phyloP scores from a whole-genome alignment of 352 stramenopile species.

The Pythium vanterpoolii region DNA sequence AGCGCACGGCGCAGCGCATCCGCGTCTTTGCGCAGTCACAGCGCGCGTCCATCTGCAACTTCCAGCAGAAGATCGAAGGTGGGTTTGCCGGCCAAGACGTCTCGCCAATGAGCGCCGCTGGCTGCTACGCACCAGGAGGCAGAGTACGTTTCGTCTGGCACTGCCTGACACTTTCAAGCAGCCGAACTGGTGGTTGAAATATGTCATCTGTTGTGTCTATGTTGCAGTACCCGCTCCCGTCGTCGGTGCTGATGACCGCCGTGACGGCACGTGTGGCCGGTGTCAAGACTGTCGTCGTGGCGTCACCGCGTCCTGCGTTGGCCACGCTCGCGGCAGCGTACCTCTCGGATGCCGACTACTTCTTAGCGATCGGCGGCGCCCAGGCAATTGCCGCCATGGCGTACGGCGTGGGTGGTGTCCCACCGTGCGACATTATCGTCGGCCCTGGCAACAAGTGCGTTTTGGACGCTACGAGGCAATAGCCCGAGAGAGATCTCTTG shows the following conservation, averaged over 20 bases:
- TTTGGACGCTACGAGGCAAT: background rate
- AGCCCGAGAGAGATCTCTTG: background rate
- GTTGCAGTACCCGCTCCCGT: slow-evolving; percentile 93
- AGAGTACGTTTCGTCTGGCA: slow-evolving; percentile 49
- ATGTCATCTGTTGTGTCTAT: slow-evolving; percentile 1
- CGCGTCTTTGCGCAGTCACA: slow-evolving; percentile 93
- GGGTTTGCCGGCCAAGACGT: slow-evolving; percentile 94
- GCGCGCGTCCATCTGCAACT: slow-evolving; percentile 89
- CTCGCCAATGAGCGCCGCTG: slow-evolving; percentile 73
- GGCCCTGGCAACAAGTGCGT: slow-evolving; percentile 95
- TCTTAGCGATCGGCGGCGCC: slow-evolving; percentile 72
- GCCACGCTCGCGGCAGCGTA: slow-evolving; percentile 95
- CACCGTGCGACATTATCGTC: slow-evolving; percentile 97
- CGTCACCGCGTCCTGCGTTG: slow-evolving; percentile 88
- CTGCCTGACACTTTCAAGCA: background rate
- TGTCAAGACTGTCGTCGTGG: slow-evolving; percentile 93
- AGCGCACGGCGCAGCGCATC: slow-evolving; percentile 89
- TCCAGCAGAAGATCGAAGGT: slow-evolving; percentile 93
- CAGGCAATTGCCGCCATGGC: slow-evolving; percentile 96
- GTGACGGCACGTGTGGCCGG: slow-evolving; percentile 93
- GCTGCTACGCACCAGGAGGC: slow-evolving; percentile 97
- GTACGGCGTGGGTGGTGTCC: slow-evolving; percentile 91
- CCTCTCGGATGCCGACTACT: slow-evolving; percentile 90
- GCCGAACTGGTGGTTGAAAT: background rate
- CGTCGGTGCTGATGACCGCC: slow-evolving; percentile 97